Evolutionary conservation across 768 basidiomycete genomes (phyloP).

Genomic region (Tylopilus rubrobrunneus): DNA sequence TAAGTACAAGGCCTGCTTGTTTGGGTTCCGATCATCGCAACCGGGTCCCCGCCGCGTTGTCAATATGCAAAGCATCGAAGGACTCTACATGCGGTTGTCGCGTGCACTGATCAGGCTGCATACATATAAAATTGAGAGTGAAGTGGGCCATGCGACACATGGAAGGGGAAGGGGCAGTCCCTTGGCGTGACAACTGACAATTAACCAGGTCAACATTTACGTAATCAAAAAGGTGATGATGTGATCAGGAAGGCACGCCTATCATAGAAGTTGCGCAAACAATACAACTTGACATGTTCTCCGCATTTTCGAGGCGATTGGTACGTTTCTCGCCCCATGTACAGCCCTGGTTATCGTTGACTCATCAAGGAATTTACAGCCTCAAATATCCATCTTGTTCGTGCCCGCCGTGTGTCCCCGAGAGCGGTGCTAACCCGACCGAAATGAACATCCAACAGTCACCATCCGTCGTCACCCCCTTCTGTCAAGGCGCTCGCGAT

Average conservation of each 20-base stretch:
- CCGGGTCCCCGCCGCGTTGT: background rate
- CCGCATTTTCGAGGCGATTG: constrained; percentile 35
- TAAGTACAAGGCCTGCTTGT: constrained; percentile 5
- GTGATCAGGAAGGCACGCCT: background rate
- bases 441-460: constrained; percentile 39
- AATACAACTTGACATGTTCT: constrained; percentile 27
- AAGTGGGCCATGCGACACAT: background rate
- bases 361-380: constrained; percentile 27
- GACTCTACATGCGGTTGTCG: constrained; percentile 10
- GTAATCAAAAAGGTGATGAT: background rate
- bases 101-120: constrained; percentile 1
- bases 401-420: constrained; percentile 19
- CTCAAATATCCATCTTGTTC: constrained; percentile 67
- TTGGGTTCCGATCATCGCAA: constrained; percentile 11
- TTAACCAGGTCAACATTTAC: background rate
- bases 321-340: constrained; percentile 20
- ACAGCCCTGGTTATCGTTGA: background rate
- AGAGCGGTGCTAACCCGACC: constrained; percentile 3
- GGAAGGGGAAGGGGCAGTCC: too few relatives aligned
- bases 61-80: background rate
- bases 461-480: constrained; percentile 60
- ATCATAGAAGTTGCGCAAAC: background rate
- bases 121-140: background rate
- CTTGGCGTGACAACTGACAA: too few relatives aligned
- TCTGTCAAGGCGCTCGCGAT: constrained; percentile 59